Conservation (phyloP, 176 grass and related monocot species). For the Puya raimondii region DNA sequence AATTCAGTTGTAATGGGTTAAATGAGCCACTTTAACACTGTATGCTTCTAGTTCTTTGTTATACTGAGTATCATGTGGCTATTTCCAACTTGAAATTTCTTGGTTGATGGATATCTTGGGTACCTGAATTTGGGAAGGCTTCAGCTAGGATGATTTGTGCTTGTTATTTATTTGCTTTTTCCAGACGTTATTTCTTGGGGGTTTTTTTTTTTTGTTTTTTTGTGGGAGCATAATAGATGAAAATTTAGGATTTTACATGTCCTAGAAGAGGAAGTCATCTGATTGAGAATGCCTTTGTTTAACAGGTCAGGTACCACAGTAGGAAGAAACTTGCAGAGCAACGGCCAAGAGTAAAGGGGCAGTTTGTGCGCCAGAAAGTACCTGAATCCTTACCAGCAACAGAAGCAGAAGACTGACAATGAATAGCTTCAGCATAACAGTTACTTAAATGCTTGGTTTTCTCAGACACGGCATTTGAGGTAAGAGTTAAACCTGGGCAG, state of each 20-base stretch:
- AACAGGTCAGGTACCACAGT: conserved; percentile 88
- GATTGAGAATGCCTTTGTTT: conserved; percentile 2
- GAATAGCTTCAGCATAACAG: conserved; percentile 16
- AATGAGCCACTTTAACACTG: neutral
- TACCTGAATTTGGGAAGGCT: neutral
- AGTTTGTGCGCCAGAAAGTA: conserved; percentile 79
- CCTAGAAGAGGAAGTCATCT: neutral
- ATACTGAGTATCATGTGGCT: neutral
- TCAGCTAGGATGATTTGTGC: no score
- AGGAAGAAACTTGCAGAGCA: conserved; percentile 94
- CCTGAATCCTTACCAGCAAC: conserved; percentile 29
- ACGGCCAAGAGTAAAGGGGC: conserved; percentile 81
- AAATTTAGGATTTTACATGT: no score
- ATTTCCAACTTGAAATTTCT: neutral
- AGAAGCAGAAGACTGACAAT: conserved; percentile 42
- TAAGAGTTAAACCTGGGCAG: conserved; percentile 28
- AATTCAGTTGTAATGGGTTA: neutral
- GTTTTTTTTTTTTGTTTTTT: conserved; percentile 5
- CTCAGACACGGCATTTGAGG: conserved; percentile 9
- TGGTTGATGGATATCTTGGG: neutral
- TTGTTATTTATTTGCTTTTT: no score
- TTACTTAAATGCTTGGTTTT: conserved; percentile 25
- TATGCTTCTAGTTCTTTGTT: neutral
- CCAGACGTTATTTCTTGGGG: neutral
- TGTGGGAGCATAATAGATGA: neutral